These are phyloP conservation scores for Colletotrichum noveboracense DNA, from an alignment of 2,329 filamentous ascomycete genomes.

Conservation along the genomic window DNA sequence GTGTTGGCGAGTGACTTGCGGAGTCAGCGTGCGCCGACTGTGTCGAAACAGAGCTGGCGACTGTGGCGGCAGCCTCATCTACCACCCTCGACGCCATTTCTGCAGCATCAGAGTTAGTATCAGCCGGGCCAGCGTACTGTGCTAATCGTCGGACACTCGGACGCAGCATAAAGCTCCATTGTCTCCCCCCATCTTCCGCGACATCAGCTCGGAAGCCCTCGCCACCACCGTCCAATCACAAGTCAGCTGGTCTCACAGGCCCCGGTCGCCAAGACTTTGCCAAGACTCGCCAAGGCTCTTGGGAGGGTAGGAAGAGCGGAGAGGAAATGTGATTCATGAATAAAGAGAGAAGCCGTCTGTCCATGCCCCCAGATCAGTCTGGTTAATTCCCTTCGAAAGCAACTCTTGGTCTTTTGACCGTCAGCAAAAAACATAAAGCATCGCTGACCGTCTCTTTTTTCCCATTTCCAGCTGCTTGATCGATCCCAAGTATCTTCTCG, in stretches of 20 bases:
- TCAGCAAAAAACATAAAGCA: slow-evolving; percentile 20
- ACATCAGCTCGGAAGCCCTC: slow-evolving; percentile 20
- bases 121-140: not conserved
- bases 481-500: not conserved
- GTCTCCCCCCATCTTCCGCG: slow-evolving; percentile 3
- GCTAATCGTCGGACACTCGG: not conserved
- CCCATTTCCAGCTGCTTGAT: not conserved
- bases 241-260: not conserved
- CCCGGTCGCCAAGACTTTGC: slow-evolving; percentile 20
- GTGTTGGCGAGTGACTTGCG: slow-evolving; percentile 10
- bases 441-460: slow-evolving; percentile 9
- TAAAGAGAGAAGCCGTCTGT: slow-evolving; percentile 18
- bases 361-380: slow-evolving; percentile 10
- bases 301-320: slow-evolving; percentile 20
- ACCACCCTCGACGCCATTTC: accelerated
- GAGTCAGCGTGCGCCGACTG: not conserved
- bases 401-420: not conserved
- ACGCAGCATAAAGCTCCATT: not conserved
- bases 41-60: not conserved
- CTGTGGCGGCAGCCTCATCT: not conserved
- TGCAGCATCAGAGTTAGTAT: not conserved
- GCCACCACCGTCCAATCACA: slow-evolving; percentile 8
- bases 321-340: slow-evolving; percentile 23
- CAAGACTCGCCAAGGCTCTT: slow-evolving; percentile 20
- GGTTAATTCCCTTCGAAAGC: not conserved